Conservation (phyloP, 495 filamentous ascomycete species). For the Talaromyces thailandensis region DNA sequence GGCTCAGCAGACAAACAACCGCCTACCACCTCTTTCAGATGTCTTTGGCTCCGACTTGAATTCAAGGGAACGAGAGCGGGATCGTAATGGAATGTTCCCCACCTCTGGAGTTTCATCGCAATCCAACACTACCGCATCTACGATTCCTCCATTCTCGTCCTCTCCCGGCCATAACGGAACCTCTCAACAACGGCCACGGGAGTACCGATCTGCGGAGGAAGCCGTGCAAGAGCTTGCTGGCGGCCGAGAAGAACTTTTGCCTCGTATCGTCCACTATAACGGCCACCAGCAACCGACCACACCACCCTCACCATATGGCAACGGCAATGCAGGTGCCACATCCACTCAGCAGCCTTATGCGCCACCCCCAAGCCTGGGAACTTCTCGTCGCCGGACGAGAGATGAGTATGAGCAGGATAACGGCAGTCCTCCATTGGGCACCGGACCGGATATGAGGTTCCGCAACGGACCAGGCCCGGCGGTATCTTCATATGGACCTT, state of each 20-base stretch:
- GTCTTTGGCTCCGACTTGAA: constrained; percentile 80
- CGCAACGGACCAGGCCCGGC: constrained; percentile 55
- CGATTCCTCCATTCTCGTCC: constrained; percentile 55
- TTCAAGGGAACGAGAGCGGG: constrained; percentile 24
- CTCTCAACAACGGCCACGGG: constrained; percentile 56
- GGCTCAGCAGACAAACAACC: constrained; percentile 81
- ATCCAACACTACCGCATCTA: constrained; percentile 37
- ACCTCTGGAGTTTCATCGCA: constrained; percentile 54
- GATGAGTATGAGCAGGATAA: constrained; percentile 87
- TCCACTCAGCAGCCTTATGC: constrained; percentile 14
- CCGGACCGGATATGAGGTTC: constrained; percentile 30
- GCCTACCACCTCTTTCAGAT: constrained; percentile 87
- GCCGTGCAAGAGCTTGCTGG: constrained; percentile 83
- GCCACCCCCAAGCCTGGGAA: constrained; percentile 28
- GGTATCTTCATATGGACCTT: constrained; percentile 53
- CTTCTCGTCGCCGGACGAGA: constrained; percentile 63
- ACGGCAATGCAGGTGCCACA: constrained; percentile 13
- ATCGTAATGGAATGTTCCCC: constrained; percentile 35
- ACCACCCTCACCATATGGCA: constrained; percentile 67
- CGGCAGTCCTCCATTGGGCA: constrained; percentile 36
- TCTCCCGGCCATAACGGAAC: constrained; percentile 59
- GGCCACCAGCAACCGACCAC: constrained; percentile 84
- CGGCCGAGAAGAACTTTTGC: constrained; percentile 82
- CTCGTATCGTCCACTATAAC: constrained; percentile 89
- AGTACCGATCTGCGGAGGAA: constrained; percentile 94